These are phyloP conservation scores for Pythium sukuiense DNA, from an alignment of 352 stramenopile genomes.

Conservation along the genomic window DNA sequence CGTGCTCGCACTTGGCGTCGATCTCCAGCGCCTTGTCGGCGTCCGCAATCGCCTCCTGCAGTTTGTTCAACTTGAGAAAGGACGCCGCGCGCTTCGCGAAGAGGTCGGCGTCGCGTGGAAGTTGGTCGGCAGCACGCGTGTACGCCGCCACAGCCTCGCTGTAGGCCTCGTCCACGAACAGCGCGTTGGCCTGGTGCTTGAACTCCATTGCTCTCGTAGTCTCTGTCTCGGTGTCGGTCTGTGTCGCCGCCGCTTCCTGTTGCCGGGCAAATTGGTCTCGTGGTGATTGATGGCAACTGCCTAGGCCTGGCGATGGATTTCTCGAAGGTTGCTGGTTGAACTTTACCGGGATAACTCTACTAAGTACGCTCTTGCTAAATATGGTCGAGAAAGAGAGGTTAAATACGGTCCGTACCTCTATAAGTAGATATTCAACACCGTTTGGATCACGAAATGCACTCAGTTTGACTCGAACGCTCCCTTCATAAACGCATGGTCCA, in stretches of 20 bases:
- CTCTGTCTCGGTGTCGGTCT: background rate
- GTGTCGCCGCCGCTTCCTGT: background rate
- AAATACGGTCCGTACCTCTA: background rate
- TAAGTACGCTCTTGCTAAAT: conserved; percentile 15
- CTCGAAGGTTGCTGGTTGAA: conserved; percentile 12
- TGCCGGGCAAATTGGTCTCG: background rate
- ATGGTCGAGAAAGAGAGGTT: background rate
- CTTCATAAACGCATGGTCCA: background rate
- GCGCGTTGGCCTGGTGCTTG: conserved; percentile 69
- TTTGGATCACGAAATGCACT: too few species aligned
- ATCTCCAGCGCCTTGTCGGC: conserved; percentile 51
- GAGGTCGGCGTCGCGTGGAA: conserved; percentile 45
- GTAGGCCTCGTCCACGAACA: conserved; percentile 86
- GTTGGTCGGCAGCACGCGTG: conserved; percentile 39
- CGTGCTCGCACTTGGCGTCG: conserved; percentile 51
- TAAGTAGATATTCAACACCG: background rate
- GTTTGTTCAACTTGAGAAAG: conserved; percentile 68
- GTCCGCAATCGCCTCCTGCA: conserved; percentile 51
- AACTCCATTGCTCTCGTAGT: conserved; percentile 52
- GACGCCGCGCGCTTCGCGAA: conserved; percentile 70
- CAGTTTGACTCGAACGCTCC: background rate
- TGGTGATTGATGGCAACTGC: conserved; percentile 7
- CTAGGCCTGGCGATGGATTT: conserved; percentile 3
- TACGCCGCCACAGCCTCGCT: conserved; percentile 58
- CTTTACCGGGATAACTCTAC: background rate